These are phyloP conservation scores for Cyclotella sp. DNA, from an alignment of 108 stramenopile genomes.

Conservation along the genomic window DNA sequence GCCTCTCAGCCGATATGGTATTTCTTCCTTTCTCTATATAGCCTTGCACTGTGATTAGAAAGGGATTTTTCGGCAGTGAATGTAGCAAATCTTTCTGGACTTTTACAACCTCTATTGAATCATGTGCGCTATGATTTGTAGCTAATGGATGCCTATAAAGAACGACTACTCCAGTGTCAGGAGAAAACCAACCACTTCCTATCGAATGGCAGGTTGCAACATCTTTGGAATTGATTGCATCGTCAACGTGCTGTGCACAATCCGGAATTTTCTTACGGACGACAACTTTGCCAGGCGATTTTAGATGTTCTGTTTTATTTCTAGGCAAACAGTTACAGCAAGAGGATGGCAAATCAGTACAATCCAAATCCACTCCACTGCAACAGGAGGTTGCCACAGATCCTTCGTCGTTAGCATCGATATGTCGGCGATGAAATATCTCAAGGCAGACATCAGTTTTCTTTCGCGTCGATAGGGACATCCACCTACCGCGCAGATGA, in stretches of 20 bases:
- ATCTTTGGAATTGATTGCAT: not conserved
- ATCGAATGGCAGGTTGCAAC: not conserved
- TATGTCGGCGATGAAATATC: not conserved
- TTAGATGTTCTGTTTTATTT: not conserved
- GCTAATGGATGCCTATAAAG: not conserved
- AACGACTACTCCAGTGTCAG: constrained; percentile 1
- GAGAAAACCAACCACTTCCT: constrained; percentile 6
- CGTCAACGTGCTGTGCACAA: not conserved
- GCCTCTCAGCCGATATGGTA: not conserved
- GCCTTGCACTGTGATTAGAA: not conserved
- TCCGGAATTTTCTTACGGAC: not conserved
- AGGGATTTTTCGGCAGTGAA: not conserved
- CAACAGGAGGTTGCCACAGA: not conserved
- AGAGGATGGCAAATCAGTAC: not conserved
- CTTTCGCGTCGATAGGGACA: not conserved
- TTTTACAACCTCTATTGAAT: no score
- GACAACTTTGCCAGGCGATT: not conserved
- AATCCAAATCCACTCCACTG: not conserved
- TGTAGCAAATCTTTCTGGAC: not conserved
- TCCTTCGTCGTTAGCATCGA: not conserved
- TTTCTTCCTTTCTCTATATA: not conserved
- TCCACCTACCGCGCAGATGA: not conserved
- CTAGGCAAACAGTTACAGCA: constrained; percentile 7
- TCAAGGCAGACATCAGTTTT: not conserved
- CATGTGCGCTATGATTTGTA: not conserved